Evolutionary conservation across 2,329 filamentous ascomycete species (phyloP).

Genomic region (Orbilia javanica): DNA sequence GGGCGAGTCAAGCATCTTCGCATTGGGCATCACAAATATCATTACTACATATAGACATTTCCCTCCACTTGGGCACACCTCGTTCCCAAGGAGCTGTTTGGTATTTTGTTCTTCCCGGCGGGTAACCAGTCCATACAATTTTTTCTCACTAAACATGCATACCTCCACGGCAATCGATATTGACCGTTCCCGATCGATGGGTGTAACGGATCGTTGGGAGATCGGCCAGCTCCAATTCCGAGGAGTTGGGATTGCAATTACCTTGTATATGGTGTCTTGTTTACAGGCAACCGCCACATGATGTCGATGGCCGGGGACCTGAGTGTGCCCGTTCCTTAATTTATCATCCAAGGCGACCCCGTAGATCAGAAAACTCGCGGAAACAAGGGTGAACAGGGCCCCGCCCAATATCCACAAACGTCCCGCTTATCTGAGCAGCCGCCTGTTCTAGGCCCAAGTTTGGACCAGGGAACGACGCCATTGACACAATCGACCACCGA

Average conservation of each 20-base stretch:
- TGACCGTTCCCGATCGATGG: not conserved
- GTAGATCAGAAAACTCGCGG: constrained; percentile 32
- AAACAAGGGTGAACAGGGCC: constrained; percentile 30
- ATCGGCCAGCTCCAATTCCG: constrained; percentile 31
- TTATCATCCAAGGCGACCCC: constrained; percentile 38
- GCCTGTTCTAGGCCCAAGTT: constrained; percentile 39
- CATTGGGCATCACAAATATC: too few species aligned
- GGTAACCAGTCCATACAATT: too few species aligned
- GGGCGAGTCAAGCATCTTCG: too few species aligned
- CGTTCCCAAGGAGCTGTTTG: not conserved
- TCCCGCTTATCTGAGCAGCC: constrained; percentile 45
- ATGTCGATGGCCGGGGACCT: constrained; percentile 3
- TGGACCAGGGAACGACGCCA: constrained; percentile 33
- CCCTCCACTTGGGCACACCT: too few species aligned
- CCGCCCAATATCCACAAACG: constrained; percentile 35
- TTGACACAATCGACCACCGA: constrained; percentile 22
- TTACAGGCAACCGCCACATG: constrained; percentile 28
- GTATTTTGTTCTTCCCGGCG: not conserved
- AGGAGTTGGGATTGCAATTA: constrained; percentile 36
- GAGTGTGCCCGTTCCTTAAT: not conserved
- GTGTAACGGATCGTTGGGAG: not conserved
- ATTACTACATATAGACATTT: not conserved
- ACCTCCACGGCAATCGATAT: not conserved
- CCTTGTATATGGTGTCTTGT: too few species aligned
- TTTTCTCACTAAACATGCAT: not conserved